Evolutionary conservation across 306 rosid genomes (phyloP), one percentile per base, ranked within the genome.

Genomic region (Mucuna pruriens): DNA sequence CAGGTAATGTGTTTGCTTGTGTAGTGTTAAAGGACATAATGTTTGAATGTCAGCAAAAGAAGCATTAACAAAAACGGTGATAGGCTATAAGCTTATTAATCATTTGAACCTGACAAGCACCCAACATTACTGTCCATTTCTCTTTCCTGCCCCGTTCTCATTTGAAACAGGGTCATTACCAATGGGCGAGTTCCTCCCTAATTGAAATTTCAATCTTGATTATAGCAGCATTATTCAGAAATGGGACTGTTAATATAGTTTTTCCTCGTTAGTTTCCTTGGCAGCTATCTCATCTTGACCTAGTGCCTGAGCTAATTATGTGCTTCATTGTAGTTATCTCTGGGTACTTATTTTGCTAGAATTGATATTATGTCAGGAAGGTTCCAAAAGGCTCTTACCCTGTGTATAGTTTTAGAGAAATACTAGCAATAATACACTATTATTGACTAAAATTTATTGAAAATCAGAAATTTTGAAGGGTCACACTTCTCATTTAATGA

Each of bases 1-100:
- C 99, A 93, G 99, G 99, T 96, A 75, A 54, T 54, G 29, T 76
- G 10, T 65, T 39, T 72, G 10, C 70, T 39, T 72, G 17, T 62
- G 8, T 15, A 16, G 51, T 71, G 61, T 33, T 45, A 11, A 73
- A 23, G 40, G 74, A 42, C 4, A 36, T 36, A 22, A 33, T 15
- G 44, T 36, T 63, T 60, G 60, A 71, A 48, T 33, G 19, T 61
- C 48, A 36, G 49, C 44, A 7, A 34, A 55, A 34, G 25, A 15
- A 46, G 23, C 34, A 77, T 17, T 57, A 39, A 5, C 6, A 39
- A 9, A 58, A 65, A 26, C 15, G 2, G n/a, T 33, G 16, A 58
- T 67, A 16, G 44, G 36, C 15, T 69, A 13, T 44, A 19, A 15
- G 20, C 42, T 29, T 11, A 34, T 69, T 16, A 12, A 12, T 49